Evolutionary conservation across 2,329 filamentous ascomycete genomes (phyloP), one percentile per base, ranked within the genome.

Genomic region (Metarhizium guizhouense): DNA sequence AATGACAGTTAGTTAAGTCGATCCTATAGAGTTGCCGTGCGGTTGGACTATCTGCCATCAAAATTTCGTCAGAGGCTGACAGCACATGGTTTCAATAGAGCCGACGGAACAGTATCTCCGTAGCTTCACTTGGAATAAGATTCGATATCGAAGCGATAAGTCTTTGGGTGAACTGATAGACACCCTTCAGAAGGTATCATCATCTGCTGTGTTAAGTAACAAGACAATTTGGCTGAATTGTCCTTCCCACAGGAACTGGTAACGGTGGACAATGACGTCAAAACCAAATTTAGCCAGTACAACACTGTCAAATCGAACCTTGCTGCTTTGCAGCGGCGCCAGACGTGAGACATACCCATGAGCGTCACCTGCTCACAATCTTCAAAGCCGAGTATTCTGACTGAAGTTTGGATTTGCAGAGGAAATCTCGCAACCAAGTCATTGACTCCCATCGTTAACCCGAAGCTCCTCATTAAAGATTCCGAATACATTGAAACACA

Each of bases 401-500:
- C 48, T 25, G 45, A 59, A 18, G 1, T 53, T 49, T 43, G 16
- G 16, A 4, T 38, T 16, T 53, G 45, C 60, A 93, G 88, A 53
- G 94, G 94, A 61, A 99, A 96, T 70, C 86, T 99, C 51, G 83
- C 92, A 25, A 96, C 92, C 63, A 95, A 93, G 70, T 97, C 93
- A 13, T 85, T 99, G 61, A 85, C 89, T n/a, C 85, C 90, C 13
- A 84, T 97, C 59, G 87, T 99, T 64, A 82, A 93, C 65, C 91
- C 93, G 8, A 77, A 81, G 54, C 74, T 92, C 57, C 81, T 96
- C 47, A 82, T 96, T 60, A 88, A 87, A 71, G 86, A 96, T 68
- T 96, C 92, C 20, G 94, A 99, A 74, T 97, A 96, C 73, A 85
- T 99, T 64, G 91, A 96, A 75, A 96, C 94, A 34, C 92, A 96